Evolutionary conservation across 257 asterid species (phyloP).

Genomic region (Plantago elongata): DNA sequence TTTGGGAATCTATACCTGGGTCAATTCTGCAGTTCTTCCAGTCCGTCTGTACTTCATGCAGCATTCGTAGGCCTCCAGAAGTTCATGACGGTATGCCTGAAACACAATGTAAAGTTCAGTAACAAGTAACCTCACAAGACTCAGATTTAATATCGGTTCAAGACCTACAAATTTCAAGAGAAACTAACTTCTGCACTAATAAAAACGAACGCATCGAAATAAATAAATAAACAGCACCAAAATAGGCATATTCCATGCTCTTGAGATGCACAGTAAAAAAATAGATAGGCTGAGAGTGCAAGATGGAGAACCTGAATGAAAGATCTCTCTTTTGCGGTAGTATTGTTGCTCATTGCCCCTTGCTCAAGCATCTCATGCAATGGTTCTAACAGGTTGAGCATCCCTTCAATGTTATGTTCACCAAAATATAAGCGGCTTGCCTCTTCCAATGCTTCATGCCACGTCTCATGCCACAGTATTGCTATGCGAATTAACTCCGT

Average conservation of each 20-base stretch:
- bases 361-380: slow-evolving; percentile 93
- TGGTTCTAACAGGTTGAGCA: slow-evolving; percentile 91
- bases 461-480: slow-evolving; percentile 98
- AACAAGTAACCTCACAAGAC: slow-evolving; percentile 12
- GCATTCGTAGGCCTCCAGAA: slow-evolving; percentile 88
- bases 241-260: slow-evolving; percentile 7
- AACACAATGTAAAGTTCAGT: slow-evolving; percentile 16
- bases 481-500: slow-evolving; percentile 97
- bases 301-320: slow-evolving; percentile 75
- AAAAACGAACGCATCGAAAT: not conserved
- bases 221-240: slow-evolving; percentile 13
- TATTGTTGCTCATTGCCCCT: slow-evolving; percentile 74
- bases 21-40: slow-evolving; percentile 93
- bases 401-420: slow-evolving; percentile 94
- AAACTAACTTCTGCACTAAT: slow-evolving; percentile 7
- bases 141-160: no score
- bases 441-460: slow-evolving; percentile 99
- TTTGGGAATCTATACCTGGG: slow-evolving; percentile 56
- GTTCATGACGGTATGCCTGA: slow-evolving; percentile 83
- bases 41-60: slow-evolving; percentile 77
- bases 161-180: not conserved
- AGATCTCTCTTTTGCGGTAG: slow-evolving; percentile 81
- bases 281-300: slow-evolving; percentile 6
- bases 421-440: slow-evolving; percentile 99
- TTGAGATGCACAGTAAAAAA: not conserved